Evolutionary conservation across 2,329 filamentous ascomycete genomes (phyloP).

Genomic region (Cladophialophora immunda): DNA sequence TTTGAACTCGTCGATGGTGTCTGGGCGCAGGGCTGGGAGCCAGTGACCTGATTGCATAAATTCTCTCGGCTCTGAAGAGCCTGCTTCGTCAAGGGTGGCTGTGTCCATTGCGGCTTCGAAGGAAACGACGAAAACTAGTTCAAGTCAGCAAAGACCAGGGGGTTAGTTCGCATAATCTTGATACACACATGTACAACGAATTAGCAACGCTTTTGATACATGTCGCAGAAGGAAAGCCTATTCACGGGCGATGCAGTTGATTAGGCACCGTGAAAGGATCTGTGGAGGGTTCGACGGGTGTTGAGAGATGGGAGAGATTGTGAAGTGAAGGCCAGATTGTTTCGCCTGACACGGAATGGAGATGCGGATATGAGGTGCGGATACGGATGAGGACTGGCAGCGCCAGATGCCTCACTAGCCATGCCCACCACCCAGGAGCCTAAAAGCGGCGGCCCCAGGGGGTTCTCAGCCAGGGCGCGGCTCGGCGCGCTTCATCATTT

Average conservation of each 20-base stretch:
- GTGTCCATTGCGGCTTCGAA: constrained; percentile 23
- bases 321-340: constrained; percentile 22
- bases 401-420: too few species aligned
- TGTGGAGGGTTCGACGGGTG: background rate
- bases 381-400: background rate
- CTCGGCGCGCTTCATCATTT: background rate
- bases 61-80: constrained; percentile 19
- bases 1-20: constrained; percentile 42
- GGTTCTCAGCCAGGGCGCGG: background rate
- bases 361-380: constrained; percentile 18
- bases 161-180: background rate
- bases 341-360: constrained; percentile 8
- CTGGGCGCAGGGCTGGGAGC: constrained; percentile 64
- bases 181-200: constrained; percentile 29
- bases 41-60: constrained; percentile 51
- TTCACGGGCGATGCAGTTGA: background rate
- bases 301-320: background rate
- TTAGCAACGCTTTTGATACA: constrained; percentile 32
- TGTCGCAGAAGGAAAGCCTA: constrained; percentile 15
- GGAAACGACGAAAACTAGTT: constrained; percentile 22
- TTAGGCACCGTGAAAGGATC: constrained; percentile 7
- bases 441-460: constrained; percentile 3
- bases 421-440: background rate
- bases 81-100: constrained; percentile 11
- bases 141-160: constrained; percentile 27